phyloP scores from a whole-genome alignment of 2,329 filamentous ascomycete species.

The Exutisphaerella laricina region DNA sequence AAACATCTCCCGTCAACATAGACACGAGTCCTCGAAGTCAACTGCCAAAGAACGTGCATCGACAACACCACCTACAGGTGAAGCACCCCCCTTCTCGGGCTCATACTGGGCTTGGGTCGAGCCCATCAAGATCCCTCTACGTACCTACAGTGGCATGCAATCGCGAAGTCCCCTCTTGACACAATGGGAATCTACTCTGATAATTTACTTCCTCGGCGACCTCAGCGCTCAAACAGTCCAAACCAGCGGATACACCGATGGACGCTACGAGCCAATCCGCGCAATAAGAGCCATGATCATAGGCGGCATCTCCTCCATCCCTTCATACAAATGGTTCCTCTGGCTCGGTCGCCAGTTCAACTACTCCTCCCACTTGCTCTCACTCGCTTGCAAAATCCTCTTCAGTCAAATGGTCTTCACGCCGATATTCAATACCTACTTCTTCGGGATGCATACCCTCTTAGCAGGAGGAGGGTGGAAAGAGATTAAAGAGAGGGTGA shows the following conservation, averaged over 20 bases:
- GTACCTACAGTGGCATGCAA: conserved; percentile 65
- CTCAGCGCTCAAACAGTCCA: conserved; percentile 66
- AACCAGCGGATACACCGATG: conserved; percentile 22
- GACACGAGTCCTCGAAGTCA: conserved; percentile 20
- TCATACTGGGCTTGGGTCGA: conserved; percentile 45
- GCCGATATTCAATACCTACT: conserved; percentile 53
- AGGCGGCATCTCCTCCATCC: conserved; percentile 67
- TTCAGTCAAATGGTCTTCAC: conserved; percentile 79
- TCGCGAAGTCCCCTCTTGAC: conserved; percentile 68
- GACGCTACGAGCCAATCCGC: conserved; percentile 60
- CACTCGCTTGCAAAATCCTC: conserved; percentile 67
- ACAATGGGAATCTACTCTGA: conserved; percentile 67
- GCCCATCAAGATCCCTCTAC: conserved; percentile 42
- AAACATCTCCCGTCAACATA: conserved; percentile 28
- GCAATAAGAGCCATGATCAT: conserved; percentile 69
- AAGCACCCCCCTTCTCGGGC: conserved; percentile 36
- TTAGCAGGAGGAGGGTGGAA: conserved; percentile 55
- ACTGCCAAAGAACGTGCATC: conserved; percentile 8
- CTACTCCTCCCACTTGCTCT: conserved; percentile 65
- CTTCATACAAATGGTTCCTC: conserved; percentile 76
- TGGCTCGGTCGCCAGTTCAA: conserved; percentile 80
- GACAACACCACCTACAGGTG: conserved; percentile 9
- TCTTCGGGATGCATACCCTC: conserved; percentile 48
- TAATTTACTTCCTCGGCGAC: conserved; percentile 76
- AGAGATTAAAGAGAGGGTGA: conserved; percentile 65